Conservation (phyloP, 148 eudicot genomes). For the Chenopodium album region DNA sequence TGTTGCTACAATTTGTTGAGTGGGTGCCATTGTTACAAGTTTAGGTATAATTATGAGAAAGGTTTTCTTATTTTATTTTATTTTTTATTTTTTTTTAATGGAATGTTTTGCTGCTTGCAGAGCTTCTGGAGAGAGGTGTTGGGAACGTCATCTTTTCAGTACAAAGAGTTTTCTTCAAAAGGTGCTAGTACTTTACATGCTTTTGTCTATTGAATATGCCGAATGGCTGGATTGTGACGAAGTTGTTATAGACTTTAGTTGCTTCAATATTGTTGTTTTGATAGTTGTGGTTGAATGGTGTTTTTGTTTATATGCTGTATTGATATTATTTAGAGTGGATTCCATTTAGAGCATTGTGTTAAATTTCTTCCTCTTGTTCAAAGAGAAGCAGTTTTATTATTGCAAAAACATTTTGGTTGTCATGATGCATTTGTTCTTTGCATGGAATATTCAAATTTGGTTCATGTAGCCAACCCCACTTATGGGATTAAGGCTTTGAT, state of each 20-base stretch:
- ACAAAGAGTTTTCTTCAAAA: slow-evolving; percentile 36
- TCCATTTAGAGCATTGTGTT: background rate
- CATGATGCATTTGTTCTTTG: background rate
- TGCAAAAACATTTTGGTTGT: background rate
- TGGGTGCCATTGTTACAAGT: background rate
- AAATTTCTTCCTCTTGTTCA: background rate
- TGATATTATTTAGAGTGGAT: background rate
- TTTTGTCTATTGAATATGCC: background rate
- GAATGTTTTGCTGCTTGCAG: slow-evolving; percentile 28
- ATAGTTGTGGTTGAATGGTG: background rate
- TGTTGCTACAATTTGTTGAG: background rate
- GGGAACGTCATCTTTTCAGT: slow-evolving; percentile 31
- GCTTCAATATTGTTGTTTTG: background rate
- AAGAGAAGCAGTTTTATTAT: background rate
- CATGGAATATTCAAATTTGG: no score
- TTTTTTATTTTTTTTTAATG: background rate
- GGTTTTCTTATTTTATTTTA: no score
- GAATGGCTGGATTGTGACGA: background rate
- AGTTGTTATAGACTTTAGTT: background rate
- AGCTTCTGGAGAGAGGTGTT: slow-evolving; percentile 32
- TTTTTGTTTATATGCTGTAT: no score
- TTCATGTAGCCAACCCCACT: no score
- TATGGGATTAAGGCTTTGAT: no score
- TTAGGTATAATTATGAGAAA: background rate
- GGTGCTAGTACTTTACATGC: slow-evolving; percentile 24